Conservation (phyloP, 768 basidiomycete genomes). For the Rhodotorula diobovata region DNA sequence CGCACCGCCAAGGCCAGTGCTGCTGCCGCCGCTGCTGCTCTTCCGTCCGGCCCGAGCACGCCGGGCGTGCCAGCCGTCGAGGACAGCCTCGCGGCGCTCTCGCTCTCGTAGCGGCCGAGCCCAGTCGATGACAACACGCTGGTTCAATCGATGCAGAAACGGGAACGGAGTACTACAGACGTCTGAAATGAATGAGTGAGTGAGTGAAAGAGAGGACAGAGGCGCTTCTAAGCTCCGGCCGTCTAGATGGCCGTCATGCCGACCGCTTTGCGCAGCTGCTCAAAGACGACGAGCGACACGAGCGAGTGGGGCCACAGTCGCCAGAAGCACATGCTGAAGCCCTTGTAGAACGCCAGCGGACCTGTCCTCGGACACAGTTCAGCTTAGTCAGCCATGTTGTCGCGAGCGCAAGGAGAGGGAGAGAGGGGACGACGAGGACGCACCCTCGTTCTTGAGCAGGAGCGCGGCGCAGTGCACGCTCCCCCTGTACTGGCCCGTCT, state of each 20-base stretch:
- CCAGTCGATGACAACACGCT: no score
- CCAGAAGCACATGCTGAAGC: conserved; percentile 37
- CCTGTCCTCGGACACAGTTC: conserved; percentile 1
- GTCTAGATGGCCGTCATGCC: conserved; percentile 26
- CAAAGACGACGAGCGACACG: conserved; percentile 29
- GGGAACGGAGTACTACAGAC: no score
- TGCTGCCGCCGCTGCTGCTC: background rate
- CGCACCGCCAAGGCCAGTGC: conserved; percentile 23
- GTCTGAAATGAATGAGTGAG: no score
- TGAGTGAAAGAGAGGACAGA: background rate
- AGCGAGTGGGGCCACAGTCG: conserved; percentile 35
- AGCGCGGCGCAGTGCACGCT: conserved; percentile 33
- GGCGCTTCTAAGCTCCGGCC: no score
- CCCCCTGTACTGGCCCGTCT: conserved; percentile 29
- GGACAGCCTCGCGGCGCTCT: background rate
- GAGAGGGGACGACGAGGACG: background rate
- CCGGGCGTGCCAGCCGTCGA: background rate
- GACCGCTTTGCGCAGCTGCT: conserved; percentile 21
- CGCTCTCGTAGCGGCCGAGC: background rate
- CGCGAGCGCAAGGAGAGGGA: background rate
- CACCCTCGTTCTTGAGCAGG: conserved; percentile 40
- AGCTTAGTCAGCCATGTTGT: background rate
- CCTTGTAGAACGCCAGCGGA: conserved; percentile 34
- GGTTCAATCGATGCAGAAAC: no score
- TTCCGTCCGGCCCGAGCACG: background rate